Evolutionary conservation across 306 rosid species (phyloP), one percentile per base, ranked within the genome.

Genomic region (Quercus glauca): DNA sequence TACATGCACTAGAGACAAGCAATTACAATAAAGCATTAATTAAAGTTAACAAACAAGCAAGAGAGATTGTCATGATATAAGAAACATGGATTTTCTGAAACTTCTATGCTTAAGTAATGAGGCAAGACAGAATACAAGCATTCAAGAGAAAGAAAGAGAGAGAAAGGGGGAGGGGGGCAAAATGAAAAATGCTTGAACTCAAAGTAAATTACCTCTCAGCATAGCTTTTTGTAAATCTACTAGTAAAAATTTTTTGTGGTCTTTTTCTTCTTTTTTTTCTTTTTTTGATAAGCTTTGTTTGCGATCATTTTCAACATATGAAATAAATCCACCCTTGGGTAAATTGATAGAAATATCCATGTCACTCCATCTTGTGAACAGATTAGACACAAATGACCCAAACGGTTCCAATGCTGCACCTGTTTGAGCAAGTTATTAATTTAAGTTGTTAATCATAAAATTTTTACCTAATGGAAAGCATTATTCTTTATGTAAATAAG

Each of bases 351-450:
- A 90, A 83, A 94, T 77, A 83, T 94, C 98, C 93, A 94, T 83
- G 85, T 94, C 98, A 75, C 93, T 93, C 94, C 93, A 90, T 23
- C 87, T 82, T 1, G 94, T 81, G 81, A 90, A 94, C 72, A 92
- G 91, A 81, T 83, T 85, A 21, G 97, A 92, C 55, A 89, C 93
- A 86, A 92, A 92, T 31, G 97, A 94, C 33, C 98, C 98, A 85
- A 87, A 94, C 41, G 98, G 94, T 79, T 94, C 97, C 73, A 94
- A 86, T 43, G 88, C 89, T 81, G 98, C 94, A 75, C 98, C 98
- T 94, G 90, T 73, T 87, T 76, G 73, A 81, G 71, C 43, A 60
- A 85, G 81, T 80, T 45, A 64, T 58, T 61, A 78, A 81, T 81
- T 75, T 33, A 21, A 11, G 61, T 64, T 82, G 69, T 69, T 69